Evolutionary conservation across 495 filamentous ascomycete species (phyloP), one percentile per base, ranked within the genome.

Genomic region (Aspergillus bertholletiae): DNA sequence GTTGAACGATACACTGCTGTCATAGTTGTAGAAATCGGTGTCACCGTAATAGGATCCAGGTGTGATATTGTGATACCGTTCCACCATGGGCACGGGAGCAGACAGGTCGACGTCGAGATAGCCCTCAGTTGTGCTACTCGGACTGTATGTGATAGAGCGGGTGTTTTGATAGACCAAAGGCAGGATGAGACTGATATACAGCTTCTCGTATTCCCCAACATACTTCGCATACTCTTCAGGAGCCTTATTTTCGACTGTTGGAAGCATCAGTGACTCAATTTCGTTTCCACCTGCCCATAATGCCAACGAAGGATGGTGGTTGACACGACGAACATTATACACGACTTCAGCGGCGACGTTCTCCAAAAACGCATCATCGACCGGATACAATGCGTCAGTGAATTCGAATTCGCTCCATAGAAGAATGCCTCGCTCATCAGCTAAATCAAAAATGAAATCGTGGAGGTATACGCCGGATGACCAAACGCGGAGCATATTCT

Each of bases 401-500:
- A 86, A 88, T 62, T 86, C 75, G 44, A 87, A 87, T 48, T 88
- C 85, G 46, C 78, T 84, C 85, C 85, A 88, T 5, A 88, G 71
- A 13, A 88, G 67, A 12, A 88, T 76, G 2, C 86, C 85, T 54
- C 75, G 71, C 62, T 87, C 79, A 56, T 88, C 85, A 7, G 84
- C 85, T 15, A 87, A 66, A 55, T 88, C 84, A 57, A 85, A 88
- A 46, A 88, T 84, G 50, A 84, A 87, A 60, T 87, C 85, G 1
- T 81, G 83, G 13, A 78, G 72, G 56, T 88, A 88, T 2, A 81
- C 78, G 17, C 85, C 83, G 11, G 79, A 81, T 2, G 83, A 72
- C 85, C 85, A 88, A 11, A 87, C 80, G 1, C 84, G 80, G 5
- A 88, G 76, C 85, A 88, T 87, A 60, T 88, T 88, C 62, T 86